Base-by-base conservation (phyloP, 805 yeast genomes). In the Starmerella sp. region DNA sequence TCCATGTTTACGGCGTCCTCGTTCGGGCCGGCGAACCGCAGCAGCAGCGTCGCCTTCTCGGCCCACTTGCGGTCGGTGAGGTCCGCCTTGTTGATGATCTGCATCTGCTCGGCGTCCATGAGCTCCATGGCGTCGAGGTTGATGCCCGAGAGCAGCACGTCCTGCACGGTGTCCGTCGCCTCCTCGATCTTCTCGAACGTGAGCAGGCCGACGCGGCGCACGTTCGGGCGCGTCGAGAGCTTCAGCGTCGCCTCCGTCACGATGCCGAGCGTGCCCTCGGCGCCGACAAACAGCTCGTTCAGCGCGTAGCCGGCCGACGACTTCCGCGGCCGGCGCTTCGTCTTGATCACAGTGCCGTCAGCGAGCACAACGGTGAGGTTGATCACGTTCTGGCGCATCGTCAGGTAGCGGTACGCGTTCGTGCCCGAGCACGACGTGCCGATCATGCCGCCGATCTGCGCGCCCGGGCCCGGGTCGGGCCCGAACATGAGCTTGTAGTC, bases 381-480 rank as follows among this genome's bases (percentile, higher is more conserved):
- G 13, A 84, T 73, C 28, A 86, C 86, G 65, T 86, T 85, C 59
- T 85, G 91, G 63, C 82, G 83, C 91, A 86, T 86, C 2, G 95
- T 84, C 14, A 95, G 95, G 65, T 84, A 85, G 56, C 82, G 74
- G 50, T 82, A 82, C 11, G 95, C 91, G 63, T 86, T 86, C 88
- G 61, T 58, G 10, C 61, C 61, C 14, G 58, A 54, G 28, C 57
- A 54, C 22, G 54, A 51, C 6, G 61, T 86, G 29, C 80, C 86
- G 42, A 84, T 80, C 95, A 86, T 86, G 5, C 95, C 95, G 38
- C 88, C 95, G 57, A 86, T 80, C 54, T 82, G 74, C 2, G 95
- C 95, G 15, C 91, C 91, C 57, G 90, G 86, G 11, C 95, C 95
- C 1, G 95, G 95, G 67, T 86, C 95, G 4, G 93, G 90, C 0